phyloP scores from a whole-genome alignment of 2,329 filamentous ascomycete genomes.

The Emydomyces testavorans region DNA sequence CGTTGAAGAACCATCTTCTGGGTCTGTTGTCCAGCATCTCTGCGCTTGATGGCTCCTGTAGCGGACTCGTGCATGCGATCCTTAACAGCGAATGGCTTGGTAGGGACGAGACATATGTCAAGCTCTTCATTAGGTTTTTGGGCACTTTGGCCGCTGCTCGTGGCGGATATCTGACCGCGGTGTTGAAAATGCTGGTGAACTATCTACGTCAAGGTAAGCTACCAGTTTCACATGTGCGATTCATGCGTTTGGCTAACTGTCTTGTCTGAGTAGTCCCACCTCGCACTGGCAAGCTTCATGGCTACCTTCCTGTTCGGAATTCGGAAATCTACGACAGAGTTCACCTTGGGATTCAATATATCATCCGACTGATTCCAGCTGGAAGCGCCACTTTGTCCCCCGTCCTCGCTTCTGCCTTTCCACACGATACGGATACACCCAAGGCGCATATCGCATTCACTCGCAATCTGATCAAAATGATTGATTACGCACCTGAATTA shows the following conservation, averaged over 20 bases:
- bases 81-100: constrained; percentile 51
- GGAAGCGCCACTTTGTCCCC: constrained; percentile 58
- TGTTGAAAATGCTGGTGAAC: constrained; percentile 69
- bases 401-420: constrained; percentile 58
- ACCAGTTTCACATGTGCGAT: constrained; percentile 31
- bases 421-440: constrained; percentile 63
- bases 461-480: constrained; percentile 66
- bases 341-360: constrained; percentile 62
- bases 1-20: constrained; percentile 47
- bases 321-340: constrained; percentile 59
- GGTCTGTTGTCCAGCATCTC: constrained; percentile 48
- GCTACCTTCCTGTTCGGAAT: constrained; percentile 48
- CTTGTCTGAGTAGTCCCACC: constrained; percentile 37
- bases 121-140: constrained; percentile 46
- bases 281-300: constrained; percentile 42
- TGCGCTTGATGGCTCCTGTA: constrained; percentile 45
- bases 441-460: constrained; percentile 80
- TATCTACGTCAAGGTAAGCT: constrained; percentile 53
- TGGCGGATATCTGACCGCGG: constrained; percentile 59
- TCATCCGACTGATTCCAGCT: constrained; percentile 72
- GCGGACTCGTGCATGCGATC: constrained; percentile 47
- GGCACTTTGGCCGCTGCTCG: constrained; percentile 67
- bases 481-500: constrained; percentile 65
- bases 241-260: background rate
- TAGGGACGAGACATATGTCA: constrained; percentile 48